Conservation (phyloP, 2,329 filamentous ascomycete genomes). For the Fusarium tuaranense region DNA sequence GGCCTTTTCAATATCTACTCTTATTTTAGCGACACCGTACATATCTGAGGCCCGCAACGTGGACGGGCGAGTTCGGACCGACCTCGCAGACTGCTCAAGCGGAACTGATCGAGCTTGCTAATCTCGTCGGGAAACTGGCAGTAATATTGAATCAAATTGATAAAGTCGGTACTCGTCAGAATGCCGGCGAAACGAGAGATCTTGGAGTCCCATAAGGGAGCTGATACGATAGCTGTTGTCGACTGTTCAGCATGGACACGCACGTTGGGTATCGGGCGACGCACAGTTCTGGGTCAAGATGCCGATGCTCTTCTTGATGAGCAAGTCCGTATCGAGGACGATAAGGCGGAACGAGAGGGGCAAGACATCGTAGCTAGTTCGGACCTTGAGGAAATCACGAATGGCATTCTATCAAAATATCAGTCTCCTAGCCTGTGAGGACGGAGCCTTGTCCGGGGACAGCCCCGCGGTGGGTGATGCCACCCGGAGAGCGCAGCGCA, state of each 20-base stretch:
- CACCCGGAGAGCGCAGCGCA: conserved; percentile 21
- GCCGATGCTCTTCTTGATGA: conserved; percentile 96
- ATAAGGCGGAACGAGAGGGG: conserved; percentile 96
- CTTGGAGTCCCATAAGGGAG: conserved; percentile 95
- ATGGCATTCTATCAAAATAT: conserved; percentile 76
- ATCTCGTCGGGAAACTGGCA: conserved; percentile 95
- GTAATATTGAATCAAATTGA: conserved; percentile 99
- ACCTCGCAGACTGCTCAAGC: conserved; percentile 92
- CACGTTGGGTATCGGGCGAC: conserved; percentile 31
- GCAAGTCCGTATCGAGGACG: conserved; percentile 91
- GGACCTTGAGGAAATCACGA: conserved; percentile 94
- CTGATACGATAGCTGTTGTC: conserved; percentile 88
- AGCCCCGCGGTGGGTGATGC: conserved; percentile 35
- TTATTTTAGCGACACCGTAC: conserved; percentile 29
- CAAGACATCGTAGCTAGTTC: conserved; percentile 97
- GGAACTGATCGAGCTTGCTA: conserved; percentile 91
- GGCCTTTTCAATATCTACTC: conserved; percentile 89
- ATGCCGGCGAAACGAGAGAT: conserved; percentile 94
- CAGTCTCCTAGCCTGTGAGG: conserved; percentile 18
- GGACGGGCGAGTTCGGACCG: conserved; percentile 33
- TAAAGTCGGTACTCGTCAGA: conserved; percentile 95
- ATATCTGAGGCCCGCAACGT: background rate
- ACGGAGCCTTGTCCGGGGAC: conserved; percentile 9
- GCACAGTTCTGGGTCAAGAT: conserved; percentile 96
- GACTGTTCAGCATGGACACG: conserved; percentile 29